Conservation (phyloP, 345 rosid genomes). For the Acer negundo region DNA sequence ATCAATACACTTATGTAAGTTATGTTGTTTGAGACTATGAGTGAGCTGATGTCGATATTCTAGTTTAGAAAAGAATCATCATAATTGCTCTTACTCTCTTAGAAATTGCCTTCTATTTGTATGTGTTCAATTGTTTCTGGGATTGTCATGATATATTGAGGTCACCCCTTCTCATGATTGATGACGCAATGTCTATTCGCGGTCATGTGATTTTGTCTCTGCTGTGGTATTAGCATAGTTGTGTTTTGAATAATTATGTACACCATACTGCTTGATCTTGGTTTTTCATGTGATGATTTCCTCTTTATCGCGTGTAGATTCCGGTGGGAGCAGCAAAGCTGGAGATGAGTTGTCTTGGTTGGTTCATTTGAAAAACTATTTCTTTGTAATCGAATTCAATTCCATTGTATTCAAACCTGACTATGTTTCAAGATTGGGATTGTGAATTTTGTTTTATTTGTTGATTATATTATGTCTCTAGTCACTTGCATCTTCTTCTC, state of each 20-base stretch:
- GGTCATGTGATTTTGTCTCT: no score
- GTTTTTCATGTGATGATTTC: no score
- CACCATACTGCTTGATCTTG: no score
- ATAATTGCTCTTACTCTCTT: no score
- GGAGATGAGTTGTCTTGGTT: neutral
- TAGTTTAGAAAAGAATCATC: no score
- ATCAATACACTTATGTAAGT: neutral
- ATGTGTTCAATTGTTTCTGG: neutral
- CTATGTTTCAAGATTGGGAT: neutral
- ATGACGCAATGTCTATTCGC: neutral
- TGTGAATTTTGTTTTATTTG: neutral
- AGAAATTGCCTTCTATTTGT: neutral
- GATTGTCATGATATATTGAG: no score
- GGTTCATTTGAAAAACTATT: neutral
- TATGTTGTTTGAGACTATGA: no score
- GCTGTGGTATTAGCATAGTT: no score
- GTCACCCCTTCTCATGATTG: neutral
- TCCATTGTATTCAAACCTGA: neutral
- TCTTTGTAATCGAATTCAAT: neutral
- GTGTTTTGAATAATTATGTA: no score
- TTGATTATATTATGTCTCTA: neutral
- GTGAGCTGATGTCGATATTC: neutral
- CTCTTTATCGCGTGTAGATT: no score
- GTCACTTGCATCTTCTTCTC: neutral
- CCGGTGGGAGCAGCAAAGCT: neutral